Evolutionary conservation across 768 basidiomycete genomes (phyloP), one percentile per base, ranked within the genome.

Genomic region (Hygrophorus russula): DNA sequence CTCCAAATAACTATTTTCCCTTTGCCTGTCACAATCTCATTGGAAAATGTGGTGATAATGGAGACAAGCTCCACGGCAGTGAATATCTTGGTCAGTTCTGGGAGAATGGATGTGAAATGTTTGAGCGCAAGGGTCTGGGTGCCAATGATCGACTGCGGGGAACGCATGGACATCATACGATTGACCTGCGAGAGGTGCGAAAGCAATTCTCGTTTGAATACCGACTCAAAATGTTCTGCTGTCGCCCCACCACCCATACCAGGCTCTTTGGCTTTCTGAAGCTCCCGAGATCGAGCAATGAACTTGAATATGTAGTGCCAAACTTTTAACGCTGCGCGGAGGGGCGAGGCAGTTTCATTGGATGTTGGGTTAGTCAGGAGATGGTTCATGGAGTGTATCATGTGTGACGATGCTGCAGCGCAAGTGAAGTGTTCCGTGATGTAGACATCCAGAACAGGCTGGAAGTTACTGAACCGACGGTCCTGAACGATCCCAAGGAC

Each of bases 241-340:
- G 89, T 91, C 1, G 83, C 78, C 9, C 82, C 86, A 9, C 80
- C 79, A 18, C 81, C 80, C 67, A 87, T 80, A 0, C 82, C 82
- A 17, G 81, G 58, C 46, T 91, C 88, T 55, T 82, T 82, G 5
- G 70, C 67, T 59, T 88, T 88, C 59, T 94, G 92, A 36, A 94
- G 59, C 53, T 91, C 89, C 29, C 92, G 70, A 2, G 92, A 82
- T n/a, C 87, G 75, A 12, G 86, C 79, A 54, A 96, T 85, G 62
- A 98, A 89, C 58, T 87, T 88, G 76, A 97, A 89, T 52, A 98
- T 80, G 56, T 93, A 90, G 55, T 91, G 85, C 91, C 91, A 94
- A 24, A 97, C 94, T 59, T 97, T 97, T 47, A 98, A 68, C 12
- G 92, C 86, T 9, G 89, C 80, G 28, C 93, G 80, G 44, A 97